Evolutionary conservation across 2,329 filamentous ascomycete genomes (phyloP).

Genomic region (Phialocephala sp.): DNA sequence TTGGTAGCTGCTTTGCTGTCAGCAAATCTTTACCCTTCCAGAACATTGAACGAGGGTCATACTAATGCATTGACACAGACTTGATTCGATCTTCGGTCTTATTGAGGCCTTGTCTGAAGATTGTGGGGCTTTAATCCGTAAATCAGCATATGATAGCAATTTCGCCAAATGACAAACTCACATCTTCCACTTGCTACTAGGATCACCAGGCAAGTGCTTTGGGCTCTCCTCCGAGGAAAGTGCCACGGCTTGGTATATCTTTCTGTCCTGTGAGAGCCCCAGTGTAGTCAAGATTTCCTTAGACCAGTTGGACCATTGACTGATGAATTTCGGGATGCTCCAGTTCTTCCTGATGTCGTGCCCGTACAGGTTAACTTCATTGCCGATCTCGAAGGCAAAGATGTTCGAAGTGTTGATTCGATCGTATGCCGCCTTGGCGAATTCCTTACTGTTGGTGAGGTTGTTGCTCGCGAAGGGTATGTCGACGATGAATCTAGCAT

Average conservation of each 20-base stretch:
- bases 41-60: too few species aligned
- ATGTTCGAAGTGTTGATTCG: neutral
- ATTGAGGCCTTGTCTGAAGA: too few species aligned
- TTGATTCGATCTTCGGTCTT: too few species aligned
- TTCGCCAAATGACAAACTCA: neutral
- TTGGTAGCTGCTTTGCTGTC: neutral
- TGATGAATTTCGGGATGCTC: neutral
- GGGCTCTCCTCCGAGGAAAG: neutral
- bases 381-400: neutral
- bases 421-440: neutral
- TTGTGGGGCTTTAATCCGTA: neutral
- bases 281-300: neutral
- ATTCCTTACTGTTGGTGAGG: neutral
- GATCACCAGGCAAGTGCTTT: neutral
- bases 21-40: neutral
- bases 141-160: neutral
- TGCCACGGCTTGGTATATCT: neutral
- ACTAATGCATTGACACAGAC: too few species aligned
- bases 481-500: neutral
- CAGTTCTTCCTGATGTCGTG: neutral
- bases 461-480: neutral
- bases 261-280: neutral
- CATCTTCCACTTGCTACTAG: neutral
- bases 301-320: neutral
- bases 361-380: neutral